These are phyloP conservation scores for Rhodotorula glutinis DNA, from an alignment of 1,284 basidiomycete genomes.

Conservation along the genomic window DNA sequence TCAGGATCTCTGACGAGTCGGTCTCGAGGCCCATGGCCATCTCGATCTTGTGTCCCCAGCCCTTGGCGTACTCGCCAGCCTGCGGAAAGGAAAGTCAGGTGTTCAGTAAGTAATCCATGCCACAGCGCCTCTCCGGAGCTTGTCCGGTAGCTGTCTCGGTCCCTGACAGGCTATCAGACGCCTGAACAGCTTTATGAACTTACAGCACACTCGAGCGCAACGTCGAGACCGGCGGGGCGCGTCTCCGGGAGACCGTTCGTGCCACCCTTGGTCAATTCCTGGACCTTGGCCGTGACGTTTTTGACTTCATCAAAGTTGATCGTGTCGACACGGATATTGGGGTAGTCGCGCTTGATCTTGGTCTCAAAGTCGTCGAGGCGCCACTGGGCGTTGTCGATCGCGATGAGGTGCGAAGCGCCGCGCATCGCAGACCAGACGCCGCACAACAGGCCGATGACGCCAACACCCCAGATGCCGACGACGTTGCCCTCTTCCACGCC, in stretches of 20 bases:
- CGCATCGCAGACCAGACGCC: slow-evolving; percentile 61
- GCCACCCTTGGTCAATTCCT: slow-evolving; percentile 50
- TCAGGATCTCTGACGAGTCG: slow-evolving; percentile 58
- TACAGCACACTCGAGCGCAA: slow-evolving; percentile 57
- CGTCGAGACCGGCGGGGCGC: slow-evolving; percentile 57
- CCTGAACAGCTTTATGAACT: no score
- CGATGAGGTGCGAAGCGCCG: slow-evolving; percentile 68
- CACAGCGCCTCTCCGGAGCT: no score
- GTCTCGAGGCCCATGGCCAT: slow-evolving; percentile 71
- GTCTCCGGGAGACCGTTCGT: slow-evolving; percentile 20
- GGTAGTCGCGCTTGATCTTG: slow-evolving; percentile 45
- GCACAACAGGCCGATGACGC: slow-evolving; percentile 11
- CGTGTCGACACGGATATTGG: slow-evolving; percentile 56
- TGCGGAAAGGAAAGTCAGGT: no score
- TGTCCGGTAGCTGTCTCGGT: no score
- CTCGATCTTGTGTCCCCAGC: slow-evolving; percentile 61
- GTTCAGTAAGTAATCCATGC: no score
- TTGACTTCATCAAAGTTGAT: slow-evolving; percentile 62
- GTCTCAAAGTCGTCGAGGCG: slow-evolving; percentile 62
- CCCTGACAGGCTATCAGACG: no score
- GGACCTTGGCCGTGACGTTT: slow-evolving; percentile 57
- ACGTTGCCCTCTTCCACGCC: slow-evolving; percentile 64
- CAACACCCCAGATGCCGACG: slow-evolving; percentile 60
- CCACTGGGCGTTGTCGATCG: slow-evolving; percentile 63
- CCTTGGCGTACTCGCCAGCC: slow-evolving; percentile 41